Base-by-base conservation (phyloP, 129 eudicot genomes). In the Tagetes patula region DNA sequence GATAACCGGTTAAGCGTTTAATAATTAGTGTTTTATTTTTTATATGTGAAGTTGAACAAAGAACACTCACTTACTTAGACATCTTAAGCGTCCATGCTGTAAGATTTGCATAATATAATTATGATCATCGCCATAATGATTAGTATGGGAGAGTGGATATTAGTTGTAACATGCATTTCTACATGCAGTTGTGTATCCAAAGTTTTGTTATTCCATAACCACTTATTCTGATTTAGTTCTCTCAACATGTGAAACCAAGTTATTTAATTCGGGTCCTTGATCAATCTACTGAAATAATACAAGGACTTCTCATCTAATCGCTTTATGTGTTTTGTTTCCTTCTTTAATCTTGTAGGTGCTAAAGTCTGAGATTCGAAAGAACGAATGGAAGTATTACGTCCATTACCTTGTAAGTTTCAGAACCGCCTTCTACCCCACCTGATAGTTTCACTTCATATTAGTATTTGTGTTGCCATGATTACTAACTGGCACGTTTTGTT, bases 381-480 rank as follows among this genome's bases (percentile, higher is more conserved):
- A 73, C 3, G 91, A 83, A 65, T 86, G 93, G 97, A 86, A 79
- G 79, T 94, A 87, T 74, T 94, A 86, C 47, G 91, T 94, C 65
- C 98, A 94, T 77, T 94, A 94, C 81, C 91, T 80, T 63, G 98
- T 94, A 94, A 90, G 98, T 84, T 69, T 62, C 43, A 5, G 81
- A 47, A 52, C 62, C 60, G 12, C 30, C 61, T 70, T 12, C 14
- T 54, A 45, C 10, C 37, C 34, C 20, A 62, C 65, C 11, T 70
- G 27, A 40, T 58, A 67, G 48, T 49, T 11, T 14, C 27, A 20
- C 27, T 20, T 20, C 27, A 20, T 34, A 30, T 69, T 37, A 69
- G 30, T 32, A 38, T 77, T 42, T 46, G 72, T 60, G 8, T 33
- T 75, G 67, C 74, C 37, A 62, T 72, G 38, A 38, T 46, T 65